Base-by-base conservation (phyloP, 2,329 filamentous ascomycete genomes). In the Mycosphaerella sp. region DNA sequence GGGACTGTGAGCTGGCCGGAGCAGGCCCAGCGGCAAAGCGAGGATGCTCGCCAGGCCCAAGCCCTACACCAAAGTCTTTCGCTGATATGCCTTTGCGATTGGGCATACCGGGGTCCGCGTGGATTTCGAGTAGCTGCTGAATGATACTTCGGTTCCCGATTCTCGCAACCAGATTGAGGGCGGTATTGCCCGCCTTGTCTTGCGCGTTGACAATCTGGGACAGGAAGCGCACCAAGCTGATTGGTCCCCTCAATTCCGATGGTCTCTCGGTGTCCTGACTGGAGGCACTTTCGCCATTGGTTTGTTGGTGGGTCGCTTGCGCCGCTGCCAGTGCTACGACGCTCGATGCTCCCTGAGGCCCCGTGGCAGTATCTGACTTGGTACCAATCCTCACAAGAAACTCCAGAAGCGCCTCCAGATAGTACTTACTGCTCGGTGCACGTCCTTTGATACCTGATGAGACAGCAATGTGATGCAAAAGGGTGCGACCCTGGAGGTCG, bases 111-210 rank as follows among this genome's bases (percentile, higher is more conserved):
- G 90, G 86, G 69, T 97, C 90, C 1, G 93, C 93, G 53, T 92
- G 90, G 42, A 98, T 91, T 72, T 98, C 93, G 9, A 97, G 78
- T 32, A 98, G 77, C 68, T 98, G 93, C n/a, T 90, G 92, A 54
- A 97, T 95, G 64, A 98, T 95, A 64, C 89, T 95, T 52, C 87
- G 80, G 68, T 95, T 97, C 21, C 90, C 89, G 62, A 96, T 95
- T 57, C 93, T 81, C 1, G 93, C 91, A 1, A 92, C 93, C 58
- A 97, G 85, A 63, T 96, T 96, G 17, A 98, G 77, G 0, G 93
- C 93, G 0, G 93, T 98, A 67, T 98, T 95, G 0, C 93, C 93
- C 34, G 87, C 87, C 65, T 91, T 90, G 70, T 98, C 93, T 64
- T 92, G 87, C 0, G 91, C 86, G 65, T 98, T 97, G 56, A 98